These are phyloP conservation scores for Suillus fuscotomentosus DNA, from an alignment of 768 basidiomycete species.

Conservation along the genomic window DNA sequence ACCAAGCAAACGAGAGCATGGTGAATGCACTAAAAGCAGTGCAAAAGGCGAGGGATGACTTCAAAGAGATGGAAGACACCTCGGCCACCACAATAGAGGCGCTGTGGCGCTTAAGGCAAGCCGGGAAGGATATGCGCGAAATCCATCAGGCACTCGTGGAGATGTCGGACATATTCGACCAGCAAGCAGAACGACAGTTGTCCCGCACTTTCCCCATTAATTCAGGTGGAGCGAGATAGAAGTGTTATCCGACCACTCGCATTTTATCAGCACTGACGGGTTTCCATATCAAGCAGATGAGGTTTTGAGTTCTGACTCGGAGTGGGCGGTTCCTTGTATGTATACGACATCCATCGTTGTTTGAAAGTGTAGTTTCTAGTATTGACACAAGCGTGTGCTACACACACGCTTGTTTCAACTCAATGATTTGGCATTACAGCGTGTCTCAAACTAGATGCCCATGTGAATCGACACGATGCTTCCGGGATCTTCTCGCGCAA, in stretches of 20 bases:
- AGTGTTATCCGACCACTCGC: neutral
- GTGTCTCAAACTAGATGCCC: neutral
- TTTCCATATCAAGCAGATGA: neutral
- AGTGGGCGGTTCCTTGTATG: neutral
- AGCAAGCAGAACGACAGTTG: neutral
- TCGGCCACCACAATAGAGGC: neutral
- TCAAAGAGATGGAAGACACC: neutral
- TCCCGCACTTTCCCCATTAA: neutral
- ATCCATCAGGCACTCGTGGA: slow-evolving; percentile 35
- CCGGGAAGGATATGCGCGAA: neutral
- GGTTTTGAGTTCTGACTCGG: neutral
- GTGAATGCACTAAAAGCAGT: neutral
- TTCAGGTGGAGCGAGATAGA: neutral
- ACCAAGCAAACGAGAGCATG: neutral
- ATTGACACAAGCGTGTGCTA: neutral
- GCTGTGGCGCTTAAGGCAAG: neutral
- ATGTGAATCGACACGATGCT: neutral
- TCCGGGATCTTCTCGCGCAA: neutral
- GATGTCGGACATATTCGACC: slow-evolving; percentile 13
- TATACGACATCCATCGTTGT: neutral
- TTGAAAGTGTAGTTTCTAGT: neutral
- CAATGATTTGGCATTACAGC: neutral
- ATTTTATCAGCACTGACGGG: neutral
- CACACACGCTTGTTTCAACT: neutral
- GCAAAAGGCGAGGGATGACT: neutral